Conservation (phyloP, 2,329 filamentous ascomycete genomes). For the Mycosphaerella sp. region DNA sequence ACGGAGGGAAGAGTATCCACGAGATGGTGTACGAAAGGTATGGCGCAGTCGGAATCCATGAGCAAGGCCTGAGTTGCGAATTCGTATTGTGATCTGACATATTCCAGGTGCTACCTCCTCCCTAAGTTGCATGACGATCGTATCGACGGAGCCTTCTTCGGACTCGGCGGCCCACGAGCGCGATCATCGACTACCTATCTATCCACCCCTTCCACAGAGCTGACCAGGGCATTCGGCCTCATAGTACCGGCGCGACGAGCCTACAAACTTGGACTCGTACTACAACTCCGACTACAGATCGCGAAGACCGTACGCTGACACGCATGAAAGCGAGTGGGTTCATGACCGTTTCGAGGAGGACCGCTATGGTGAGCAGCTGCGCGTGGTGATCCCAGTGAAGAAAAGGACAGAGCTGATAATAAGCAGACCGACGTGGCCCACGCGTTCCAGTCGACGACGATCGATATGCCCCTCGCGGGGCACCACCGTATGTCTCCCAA, state of each 20-base stretch:
- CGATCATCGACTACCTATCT: constrained; percentile 16
- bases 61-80: constrained; percentile 77
- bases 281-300: constrained; percentile 24
- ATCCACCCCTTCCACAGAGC: constrained; percentile 24
- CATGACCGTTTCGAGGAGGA: constrained; percentile 47
- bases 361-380: constrained; percentile 20
- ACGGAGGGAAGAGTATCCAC: constrained; percentile 54
- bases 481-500: constrained; percentile 14
- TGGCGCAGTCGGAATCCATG: constrained; percentile 36
- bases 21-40: constrained; percentile 90
- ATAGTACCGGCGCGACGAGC: constrained; percentile 32
- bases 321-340: constrained; percentile 70
- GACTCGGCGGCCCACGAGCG: constrained; percentile 23
- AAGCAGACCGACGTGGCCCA: constrained; percentile 18
- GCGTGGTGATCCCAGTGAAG: no score
- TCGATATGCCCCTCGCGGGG: constrained; percentile 18
- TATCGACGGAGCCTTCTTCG: constrained; percentile 18
- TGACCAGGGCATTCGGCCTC: constrained; percentile 35
- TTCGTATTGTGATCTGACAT: constrained; percentile 42
- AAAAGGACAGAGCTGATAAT: constrained; percentile 1
- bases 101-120: constrained; percentile 40
- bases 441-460: constrained; percentile 20
- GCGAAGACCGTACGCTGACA: constrained; percentile 19
- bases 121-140: constrained; percentile 24
- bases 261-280: constrained; percentile 61